Conservation (phyloP, 805 yeast genomes). For the Saccharomycopsis amapae region DNA sequence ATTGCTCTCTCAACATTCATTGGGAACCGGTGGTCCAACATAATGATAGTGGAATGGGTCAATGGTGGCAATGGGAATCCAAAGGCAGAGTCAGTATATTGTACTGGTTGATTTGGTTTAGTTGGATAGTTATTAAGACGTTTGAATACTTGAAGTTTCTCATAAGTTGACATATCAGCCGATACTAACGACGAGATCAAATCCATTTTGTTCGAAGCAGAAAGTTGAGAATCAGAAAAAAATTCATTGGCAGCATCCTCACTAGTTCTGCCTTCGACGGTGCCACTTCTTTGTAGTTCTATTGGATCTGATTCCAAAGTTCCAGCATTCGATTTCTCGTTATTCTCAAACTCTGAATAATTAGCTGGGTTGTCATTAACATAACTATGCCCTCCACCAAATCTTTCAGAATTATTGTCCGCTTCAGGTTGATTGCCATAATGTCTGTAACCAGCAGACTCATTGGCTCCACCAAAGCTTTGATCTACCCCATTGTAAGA, state of each 20-base stretch:
- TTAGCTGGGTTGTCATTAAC: no score
- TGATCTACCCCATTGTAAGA: no score
- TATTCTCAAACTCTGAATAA: no score
- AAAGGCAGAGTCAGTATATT: constrained; percentile 72
- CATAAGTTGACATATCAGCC: constrained; percentile 19
- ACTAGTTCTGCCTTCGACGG: background rate
- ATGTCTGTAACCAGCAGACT: no score
- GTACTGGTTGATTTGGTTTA: constrained; percentile 49
- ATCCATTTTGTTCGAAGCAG: constrained; percentile 19
- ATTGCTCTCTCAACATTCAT: constrained; percentile 95
- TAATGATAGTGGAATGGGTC: constrained; percentile 64
- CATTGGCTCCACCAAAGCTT: no score
- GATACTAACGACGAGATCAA: constrained; percentile 17
- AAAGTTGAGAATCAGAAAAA: background rate
- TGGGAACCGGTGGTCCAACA: constrained; percentile 84
- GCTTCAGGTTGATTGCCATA: no score
- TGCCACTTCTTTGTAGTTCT: no score
- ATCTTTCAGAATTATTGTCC: no score
- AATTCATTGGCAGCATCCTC: constrained; percentile 1
- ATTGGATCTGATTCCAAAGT: no score
- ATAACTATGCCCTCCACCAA: no score
- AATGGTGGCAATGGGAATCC: constrained; percentile 84
- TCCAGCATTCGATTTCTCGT: no score
- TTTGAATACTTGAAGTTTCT: constrained; percentile 27
- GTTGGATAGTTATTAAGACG: constrained; percentile 31